Percentiles rank a stretch among this genome's conserved stretches.
Conservation (phyloP, 257 asterid genomes). For the Sherardia arvensis region DNA sequence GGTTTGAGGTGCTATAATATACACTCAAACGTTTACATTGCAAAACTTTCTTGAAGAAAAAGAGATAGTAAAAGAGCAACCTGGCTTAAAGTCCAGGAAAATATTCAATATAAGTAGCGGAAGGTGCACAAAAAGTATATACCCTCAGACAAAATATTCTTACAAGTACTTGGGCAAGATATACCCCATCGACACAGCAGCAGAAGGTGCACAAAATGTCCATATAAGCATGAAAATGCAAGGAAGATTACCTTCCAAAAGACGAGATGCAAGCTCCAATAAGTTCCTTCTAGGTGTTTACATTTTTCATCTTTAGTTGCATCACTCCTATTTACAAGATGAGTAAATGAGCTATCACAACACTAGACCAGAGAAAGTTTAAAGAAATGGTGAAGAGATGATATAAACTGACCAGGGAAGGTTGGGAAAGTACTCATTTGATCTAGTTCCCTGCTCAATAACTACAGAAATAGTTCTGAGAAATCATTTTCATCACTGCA, state of each 20-base stretch:
- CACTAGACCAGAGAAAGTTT: constrained; percentile 8
- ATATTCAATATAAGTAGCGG: too few relatives aligned
- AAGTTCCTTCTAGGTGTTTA: constrained; percentile 38
- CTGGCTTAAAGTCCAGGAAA: neutral
- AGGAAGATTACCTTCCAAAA: constrained; percentile 58
- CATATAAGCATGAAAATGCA: neutral
- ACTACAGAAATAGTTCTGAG: constrained; percentile 70
- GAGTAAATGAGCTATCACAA: constrained; percentile 3
- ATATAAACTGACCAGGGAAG: constrained; percentile 40
- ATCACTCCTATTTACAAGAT: constrained; percentile 45
- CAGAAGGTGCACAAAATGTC: neutral
- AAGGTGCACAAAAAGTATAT: too few relatives aligned
- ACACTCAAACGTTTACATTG: neutral
- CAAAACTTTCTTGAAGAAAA: neutral
- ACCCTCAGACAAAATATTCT: too few relatives aligned
- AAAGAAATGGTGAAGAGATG: neutral
- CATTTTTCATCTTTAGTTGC: constrained; percentile 61
- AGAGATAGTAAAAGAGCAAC: neutral
- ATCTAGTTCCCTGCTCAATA: constrained; percentile 79
- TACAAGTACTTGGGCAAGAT: too few relatives aligned
- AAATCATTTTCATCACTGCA: constrained; percentile 55
- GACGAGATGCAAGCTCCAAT: constrained; percentile 74
- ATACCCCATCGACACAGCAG: neutral
- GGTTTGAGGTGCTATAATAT: neutral
- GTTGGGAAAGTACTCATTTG: constrained; percentile 48